These are phyloP conservation scores for Vishniacozyma victoriae DNA, from an alignment of 768 basidiomycete species.

Conservation along the genomic window DNA sequence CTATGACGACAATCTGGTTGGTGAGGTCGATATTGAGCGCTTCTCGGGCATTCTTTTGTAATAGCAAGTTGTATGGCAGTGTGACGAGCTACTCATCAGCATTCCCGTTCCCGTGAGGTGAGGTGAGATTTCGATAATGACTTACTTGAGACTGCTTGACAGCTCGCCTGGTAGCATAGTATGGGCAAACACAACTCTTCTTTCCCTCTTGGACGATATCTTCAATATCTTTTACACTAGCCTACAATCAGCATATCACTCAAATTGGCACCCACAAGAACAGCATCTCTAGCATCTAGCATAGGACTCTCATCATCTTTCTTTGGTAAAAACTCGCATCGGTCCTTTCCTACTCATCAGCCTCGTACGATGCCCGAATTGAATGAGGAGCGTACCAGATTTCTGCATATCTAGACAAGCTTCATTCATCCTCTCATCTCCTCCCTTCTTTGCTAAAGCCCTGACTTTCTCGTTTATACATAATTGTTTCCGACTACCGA, in stretches of 20 bases:
- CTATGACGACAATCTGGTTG: conserved; percentile 80
- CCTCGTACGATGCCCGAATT: background rate
- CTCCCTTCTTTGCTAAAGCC: conserved; percentile 50
- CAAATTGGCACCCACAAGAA: conserved; percentile 56
- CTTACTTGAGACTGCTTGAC: conserved; percentile 84
- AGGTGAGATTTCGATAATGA: background rate
- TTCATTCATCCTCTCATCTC: conserved; percentile 65
- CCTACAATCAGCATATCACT: conserved; percentile 51
- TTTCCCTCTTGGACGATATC: conserved; percentile 73
- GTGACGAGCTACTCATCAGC: conserved; percentile 62
- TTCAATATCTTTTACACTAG: conserved; percentile 87
- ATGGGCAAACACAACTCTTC: conserved; percentile 70
- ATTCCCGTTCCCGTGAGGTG: background rate
- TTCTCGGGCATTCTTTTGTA: conserved; percentile 76
- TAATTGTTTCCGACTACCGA: conserved; percentile 83
- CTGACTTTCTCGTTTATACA: conserved; percentile 83
- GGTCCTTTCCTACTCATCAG: conserved; percentile 49
- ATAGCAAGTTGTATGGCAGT: conserved; percentile 84
- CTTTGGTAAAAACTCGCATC: conserved; percentile 70
- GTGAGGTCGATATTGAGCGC: conserved; percentile 78
- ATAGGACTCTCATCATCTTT: conserved; percentile 63
- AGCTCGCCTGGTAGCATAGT: conserved; percentile 82
- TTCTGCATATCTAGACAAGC: conserved; percentile 73
- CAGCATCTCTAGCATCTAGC: conserved; percentile 79
- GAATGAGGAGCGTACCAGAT: conserved; percentile 50